phyloP scores from a whole-genome alignment of 352 stramenopile species.

The Globisporangium solare region DNA sequence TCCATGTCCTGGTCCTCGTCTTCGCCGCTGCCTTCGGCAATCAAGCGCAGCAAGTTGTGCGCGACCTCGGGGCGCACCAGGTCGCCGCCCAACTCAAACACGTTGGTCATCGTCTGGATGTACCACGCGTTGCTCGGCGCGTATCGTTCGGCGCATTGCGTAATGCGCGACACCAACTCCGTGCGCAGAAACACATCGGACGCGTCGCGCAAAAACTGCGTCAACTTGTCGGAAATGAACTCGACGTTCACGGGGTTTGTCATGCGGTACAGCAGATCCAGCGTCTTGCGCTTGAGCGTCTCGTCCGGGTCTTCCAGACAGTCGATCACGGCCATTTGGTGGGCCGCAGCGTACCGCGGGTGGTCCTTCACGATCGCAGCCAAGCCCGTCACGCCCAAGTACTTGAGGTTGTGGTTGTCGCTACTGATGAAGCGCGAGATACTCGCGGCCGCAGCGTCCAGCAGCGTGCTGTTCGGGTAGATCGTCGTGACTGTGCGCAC shows the following conservation, averaged over 20 bases:
- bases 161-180: conserved; percentile 97
- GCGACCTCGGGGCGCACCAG: conserved; percentile 96
- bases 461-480: conserved; percentile 97
- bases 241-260: conserved; percentile 99
- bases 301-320: conserved; percentile 99
- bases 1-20: conserved; percentile 96
- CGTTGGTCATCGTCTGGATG: conserved; percentile 97
- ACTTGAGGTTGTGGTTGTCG: conserved; percentile 98
- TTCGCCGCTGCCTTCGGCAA: conserved; percentile 97
- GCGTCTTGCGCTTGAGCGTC: conserved; percentile 98
- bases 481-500: conserved; percentile 98
- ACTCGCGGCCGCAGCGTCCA: conserved; percentile 91
- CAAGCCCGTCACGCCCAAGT: conserved; percentile 98
- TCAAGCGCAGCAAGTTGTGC: conserved; percentile 97
- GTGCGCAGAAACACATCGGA: conserved; percentile 97
- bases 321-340: conserved; percentile 99
- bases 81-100: conserved; percentile 95
- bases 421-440: conserved; percentile 95
- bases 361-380: conserved; percentile 97
- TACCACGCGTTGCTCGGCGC: conserved; percentile 99
- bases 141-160: conserved; percentile 95
- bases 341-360: conserved; percentile 95
- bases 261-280: conserved; percentile 97
- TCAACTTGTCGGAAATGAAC: conserved; percentile 99
- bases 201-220: conserved; percentile 93